Conservation (phyloP, 1,284 basidiomycete species). For the Tremellales sp. region DNA sequence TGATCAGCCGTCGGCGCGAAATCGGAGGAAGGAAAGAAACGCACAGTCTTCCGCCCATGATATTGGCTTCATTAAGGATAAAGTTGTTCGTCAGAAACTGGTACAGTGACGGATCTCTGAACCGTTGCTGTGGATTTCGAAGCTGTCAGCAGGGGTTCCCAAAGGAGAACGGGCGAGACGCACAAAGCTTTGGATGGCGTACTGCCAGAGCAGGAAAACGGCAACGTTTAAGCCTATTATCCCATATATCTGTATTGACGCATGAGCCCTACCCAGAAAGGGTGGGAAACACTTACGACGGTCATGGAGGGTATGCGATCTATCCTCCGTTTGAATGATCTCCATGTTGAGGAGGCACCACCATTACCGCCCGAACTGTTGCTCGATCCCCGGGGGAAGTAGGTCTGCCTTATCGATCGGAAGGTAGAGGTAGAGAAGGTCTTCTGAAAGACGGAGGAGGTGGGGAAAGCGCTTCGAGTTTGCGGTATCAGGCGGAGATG, state of each 20-base stretch:
- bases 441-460: no score
- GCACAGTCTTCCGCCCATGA: constrained; percentile 66
- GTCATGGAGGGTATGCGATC: constrained; percentile 29
- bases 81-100: constrained; percentile 69
- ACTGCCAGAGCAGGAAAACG: constrained; percentile 46
- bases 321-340: constrained; percentile 20
- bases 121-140: constrained; percentile 29
- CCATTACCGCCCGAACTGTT: constrained; percentile 14
- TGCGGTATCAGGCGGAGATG: no score
- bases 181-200: constrained; percentile 37
- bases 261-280: neutral
- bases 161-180: constrained; percentile 9
- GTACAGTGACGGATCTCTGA: constrained; percentile 54
- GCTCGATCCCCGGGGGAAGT: constrained; percentile 16
- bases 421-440: constrained; percentile 6
- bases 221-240: constrained; percentile 42
- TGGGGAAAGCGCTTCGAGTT: no score
- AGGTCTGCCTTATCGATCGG: constrained; percentile 18
- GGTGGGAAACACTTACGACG: constrained; percentile 17
- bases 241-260: constrained; percentile 28
- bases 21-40: constrained; percentile 32
- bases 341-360: constrained; percentile 13
- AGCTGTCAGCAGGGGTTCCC: neutral
- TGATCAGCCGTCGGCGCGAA: neutral
- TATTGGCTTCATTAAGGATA: constrained; percentile 57